Evolutionary conservation across 2,329 filamentous ascomycete species (phyloP).

Genomic region (Colletotrichum somersetense): DNA sequence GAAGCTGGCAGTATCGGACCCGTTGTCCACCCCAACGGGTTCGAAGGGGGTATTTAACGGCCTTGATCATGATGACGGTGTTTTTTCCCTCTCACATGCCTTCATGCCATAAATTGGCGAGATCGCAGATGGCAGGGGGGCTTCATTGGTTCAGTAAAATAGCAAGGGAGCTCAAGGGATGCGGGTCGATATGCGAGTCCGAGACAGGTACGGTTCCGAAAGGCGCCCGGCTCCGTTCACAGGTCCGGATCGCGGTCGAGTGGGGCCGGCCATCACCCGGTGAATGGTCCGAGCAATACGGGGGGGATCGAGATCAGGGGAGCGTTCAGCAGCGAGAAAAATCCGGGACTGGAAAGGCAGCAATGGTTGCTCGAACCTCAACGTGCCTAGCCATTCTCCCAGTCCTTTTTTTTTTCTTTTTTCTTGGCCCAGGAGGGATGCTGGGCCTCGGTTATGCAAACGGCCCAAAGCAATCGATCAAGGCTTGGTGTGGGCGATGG

Average conservation of each 20-base stretch:
- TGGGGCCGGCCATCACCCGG: neutral
- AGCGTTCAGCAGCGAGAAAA: neutral
- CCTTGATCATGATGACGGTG: slow-evolving; percentile 8
- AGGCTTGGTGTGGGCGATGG: neutral
- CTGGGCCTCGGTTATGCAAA: slow-evolving; percentile 31
- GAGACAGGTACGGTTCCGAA: slow-evolving; percentile 1
- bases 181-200: neutral
- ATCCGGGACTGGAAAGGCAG: neutral
- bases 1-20: neutral
- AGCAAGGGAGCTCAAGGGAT: slow-evolving; percentile 5
- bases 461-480: neutral
- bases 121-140: neutral
- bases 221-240: neutral
- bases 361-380: neutral
- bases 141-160: neutral
- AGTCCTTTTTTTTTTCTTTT: neutral
- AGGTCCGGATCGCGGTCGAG: neutral
- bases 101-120: neutral
- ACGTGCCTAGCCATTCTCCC: neutral
- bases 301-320: slow-evolving; percentile 1
- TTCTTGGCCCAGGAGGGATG: neutral
- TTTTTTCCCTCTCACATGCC: neutral
- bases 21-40: neutral
- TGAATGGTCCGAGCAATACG: neutral
- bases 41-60: neutral